Percentiles rank a stretch among this genome's conserved stretches.
Evolutionary conservation across 768 basidiomycete genomes (phyloP).

Genomic region (Sporobolomyces roseus): DNA sequence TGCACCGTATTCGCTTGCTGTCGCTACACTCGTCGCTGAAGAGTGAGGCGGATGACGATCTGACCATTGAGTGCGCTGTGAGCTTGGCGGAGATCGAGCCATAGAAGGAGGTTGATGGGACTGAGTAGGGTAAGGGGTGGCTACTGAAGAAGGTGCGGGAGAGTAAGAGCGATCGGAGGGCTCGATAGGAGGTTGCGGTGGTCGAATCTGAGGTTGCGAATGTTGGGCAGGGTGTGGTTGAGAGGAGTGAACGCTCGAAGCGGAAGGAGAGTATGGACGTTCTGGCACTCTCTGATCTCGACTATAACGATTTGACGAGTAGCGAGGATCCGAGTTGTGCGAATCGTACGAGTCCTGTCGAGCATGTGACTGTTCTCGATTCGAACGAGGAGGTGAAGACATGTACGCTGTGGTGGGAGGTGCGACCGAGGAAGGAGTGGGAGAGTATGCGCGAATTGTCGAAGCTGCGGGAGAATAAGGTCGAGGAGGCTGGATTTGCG

Average conservation of each 20-base stretch:
- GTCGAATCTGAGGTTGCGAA: background rate
- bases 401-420: background rate
- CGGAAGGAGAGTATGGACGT: background rate
- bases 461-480: background rate
- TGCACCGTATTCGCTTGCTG: conserved; percentile 13
- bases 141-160: background rate
- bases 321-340: background rate
- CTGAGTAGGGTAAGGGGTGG: background rate
- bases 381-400: background rate
- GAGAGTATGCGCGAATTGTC: conserved; percentile 6
- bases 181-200: background rate
- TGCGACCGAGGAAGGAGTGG: conserved; percentile 2
- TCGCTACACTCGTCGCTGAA: background rate
- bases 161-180: conserved; percentile 9
- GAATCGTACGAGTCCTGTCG: background rate
- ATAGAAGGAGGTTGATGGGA: background rate
- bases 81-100: background rate
- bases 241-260: background rate
- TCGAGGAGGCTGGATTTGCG: background rate
- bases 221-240: conserved; percentile 4
- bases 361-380: background rate
- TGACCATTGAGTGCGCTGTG: background rate
- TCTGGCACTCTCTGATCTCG: background rate
- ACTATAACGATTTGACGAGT: background rate
- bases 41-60: too few species aligned